Conservation (phyloP, 441 rosid genomes). For the Codiaeum variegatum region DNA sequence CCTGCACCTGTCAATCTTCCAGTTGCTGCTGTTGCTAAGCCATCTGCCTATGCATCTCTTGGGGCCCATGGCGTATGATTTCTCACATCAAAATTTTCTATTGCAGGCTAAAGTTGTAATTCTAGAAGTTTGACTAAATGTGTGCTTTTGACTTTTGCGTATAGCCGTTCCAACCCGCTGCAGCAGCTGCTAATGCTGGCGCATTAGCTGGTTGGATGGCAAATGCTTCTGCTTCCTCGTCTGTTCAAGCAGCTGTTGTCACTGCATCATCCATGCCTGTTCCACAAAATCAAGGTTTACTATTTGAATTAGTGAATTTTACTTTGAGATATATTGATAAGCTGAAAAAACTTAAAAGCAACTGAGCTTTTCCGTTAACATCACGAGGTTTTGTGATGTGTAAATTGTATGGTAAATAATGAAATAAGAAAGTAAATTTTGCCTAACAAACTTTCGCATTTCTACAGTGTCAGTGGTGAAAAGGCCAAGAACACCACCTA, state of each 20-base stretch:
- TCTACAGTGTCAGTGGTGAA: slow-evolving; percentile 53
- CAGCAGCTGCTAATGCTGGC: slow-evolving; percentile 61
- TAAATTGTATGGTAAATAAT: background rate
- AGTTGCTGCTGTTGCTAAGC: slow-evolving; percentile 68
- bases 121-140: slow-evolving; percentile 11
- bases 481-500: slow-evolving; percentile 70
- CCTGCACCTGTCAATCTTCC: slow-evolving; percentile 71
- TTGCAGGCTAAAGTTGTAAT: slow-evolving; percentile 6
- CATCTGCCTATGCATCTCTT: slow-evolving; percentile 62
- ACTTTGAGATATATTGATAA: slow-evolving; percentile 1
- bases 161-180: slow-evolving; percentile 74
- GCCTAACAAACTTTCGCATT: slow-evolving; percentile 8
- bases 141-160: slow-evolving; percentile 10
- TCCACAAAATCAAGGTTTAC: slow-evolving; percentile 76
- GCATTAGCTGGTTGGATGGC: slow-evolving; percentile 93
- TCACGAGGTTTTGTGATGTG: background rate
- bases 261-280: slow-evolving; percentile 69
- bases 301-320: background rate
- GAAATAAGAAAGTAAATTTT: slow-evolving; percentile 9
- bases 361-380: background rate
- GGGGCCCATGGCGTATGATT: slow-evolving; percentile 76
- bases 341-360: background rate
- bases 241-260: slow-evolving; percentile 82
- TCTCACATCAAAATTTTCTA: slow-evolving; percentile 15
- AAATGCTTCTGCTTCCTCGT: slow-evolving; percentile 77